Evolutionary conservation across 495 filamentous ascomycete species (phyloP).

Genomic region (Xylaria intraflava): DNA sequence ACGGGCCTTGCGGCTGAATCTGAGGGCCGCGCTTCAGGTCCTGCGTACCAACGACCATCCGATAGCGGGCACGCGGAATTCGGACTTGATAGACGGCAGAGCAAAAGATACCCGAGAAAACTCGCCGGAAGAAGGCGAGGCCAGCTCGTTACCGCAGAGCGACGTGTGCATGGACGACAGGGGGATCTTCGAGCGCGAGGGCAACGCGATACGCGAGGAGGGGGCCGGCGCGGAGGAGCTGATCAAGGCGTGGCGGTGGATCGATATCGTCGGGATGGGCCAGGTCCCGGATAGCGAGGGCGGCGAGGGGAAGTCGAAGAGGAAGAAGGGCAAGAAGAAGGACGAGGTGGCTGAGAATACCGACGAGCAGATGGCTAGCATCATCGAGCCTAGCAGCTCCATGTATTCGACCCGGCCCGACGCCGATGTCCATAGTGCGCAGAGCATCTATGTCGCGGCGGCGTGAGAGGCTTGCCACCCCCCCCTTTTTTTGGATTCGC

Average conservation of each 20-base stretch:
- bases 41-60: slow-evolving; percentile 45
- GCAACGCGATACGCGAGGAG: slow-evolving; percentile 3
- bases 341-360: slow-evolving; percentile 13
- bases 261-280: slow-evolving; percentile 41
- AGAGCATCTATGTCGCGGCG: background rate
- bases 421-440: background rate
- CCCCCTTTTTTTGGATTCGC: too few relatives aligned
- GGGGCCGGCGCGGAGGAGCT: slow-evolving; percentile 6
- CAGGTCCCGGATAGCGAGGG: slow-evolving; percentile 5
- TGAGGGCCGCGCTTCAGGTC: slow-evolving; percentile 55
- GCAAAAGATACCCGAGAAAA: background rate
- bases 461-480: background rate
- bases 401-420: background rate
- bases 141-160: background rate
- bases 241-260: slow-evolving; percentile 32
- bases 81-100: slow-evolving; percentile 41
- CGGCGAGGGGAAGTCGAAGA: background rate
- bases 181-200: slow-evolving; percentile 32
- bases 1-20: slow-evolving; percentile 55
- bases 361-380: slow-evolving; percentile 30
- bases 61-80: slow-evolving; percentile 44
- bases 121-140: slow-evolving; percentile 1
- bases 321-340: slow-evolving; percentile 17
- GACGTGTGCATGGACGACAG: slow-evolving; percentile 23
- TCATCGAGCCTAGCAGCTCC: slow-evolving; percentile 32